Evolutionary conservation across 768 basidiomycete genomes (phyloP), one percentile per base, ranked within the genome.

Genomic region (Boletus rufocinnamomeus): DNA sequence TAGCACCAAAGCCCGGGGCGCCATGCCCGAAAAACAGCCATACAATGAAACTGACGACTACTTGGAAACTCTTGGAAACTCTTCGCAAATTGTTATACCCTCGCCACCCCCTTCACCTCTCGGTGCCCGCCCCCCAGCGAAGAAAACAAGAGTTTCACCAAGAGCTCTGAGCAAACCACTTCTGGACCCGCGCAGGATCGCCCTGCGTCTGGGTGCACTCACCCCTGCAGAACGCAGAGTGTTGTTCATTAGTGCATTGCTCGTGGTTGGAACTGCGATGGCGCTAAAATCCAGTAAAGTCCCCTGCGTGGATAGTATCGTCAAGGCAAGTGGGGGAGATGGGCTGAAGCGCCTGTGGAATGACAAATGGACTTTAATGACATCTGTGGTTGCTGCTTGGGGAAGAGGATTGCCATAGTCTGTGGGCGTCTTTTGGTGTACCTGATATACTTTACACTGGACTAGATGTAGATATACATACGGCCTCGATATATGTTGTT

Each of bases 261-360:
- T 91, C 28, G 83, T 88, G 14, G 75, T 91, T 6, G 87, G 87
- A 14, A 82, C 89, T 23, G 89, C 88, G 10, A 76, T 92, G 68
- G 87, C 87, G 3, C 50, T 74, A 6, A 71, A 62, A 54, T 58
- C 62, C 4, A 38, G 52, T 17, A 69, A 35, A 37, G 28, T 66
- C 3, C 25, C 63, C 2, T 68, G 53, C 41, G 37, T 61, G 28
- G 64, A 63, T 7, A 53, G 61, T 28, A 54, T 68, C 25, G 52
- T 47, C 13, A 63, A 47, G 40, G 23, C 52, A 6, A 50, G 34
- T 28, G 69, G 60, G 1, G 63, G 61, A 11, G 66, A 69, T 14
- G 64, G 50, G 40, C 6, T 70, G 27, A 69, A 70, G 37, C 68
- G 68, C 4, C 7, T 69, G 7, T 69, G 68, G 68, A 60, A 53